Conservation (phyloP, 2,329 filamentous ascomycete species). For the Botrytis pseudocinerea region DNA sequence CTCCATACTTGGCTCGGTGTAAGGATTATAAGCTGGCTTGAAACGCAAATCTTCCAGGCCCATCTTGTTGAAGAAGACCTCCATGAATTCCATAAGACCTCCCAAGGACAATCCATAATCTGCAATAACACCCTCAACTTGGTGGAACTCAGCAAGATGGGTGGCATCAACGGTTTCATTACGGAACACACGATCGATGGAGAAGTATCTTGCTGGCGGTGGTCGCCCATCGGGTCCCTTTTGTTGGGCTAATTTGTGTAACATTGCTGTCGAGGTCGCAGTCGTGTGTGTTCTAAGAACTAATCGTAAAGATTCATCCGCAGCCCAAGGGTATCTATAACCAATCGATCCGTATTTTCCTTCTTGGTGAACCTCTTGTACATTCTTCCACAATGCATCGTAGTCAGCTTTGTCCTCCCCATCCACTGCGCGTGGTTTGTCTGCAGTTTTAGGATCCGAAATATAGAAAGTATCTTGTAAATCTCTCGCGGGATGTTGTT, state of each 20-base stretch:
- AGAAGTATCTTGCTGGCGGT: slow-evolving; percentile 87
- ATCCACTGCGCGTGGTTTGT: slow-evolving; percentile 60
- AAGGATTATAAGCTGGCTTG: slow-evolving; percentile 96
- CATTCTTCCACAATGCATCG: slow-evolving; percentile 83
- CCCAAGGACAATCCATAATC: slow-evolving; percentile 92
- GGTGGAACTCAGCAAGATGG: slow-evolving; percentile 96
- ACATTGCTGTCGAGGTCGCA: slow-evolving; percentile 83
- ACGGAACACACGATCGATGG: slow-evolving; percentile 95
- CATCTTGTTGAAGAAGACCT: slow-evolving; percentile 96
- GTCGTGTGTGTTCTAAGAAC: slow-evolving; percentile 97
- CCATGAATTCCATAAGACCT: slow-evolving; percentile 91
- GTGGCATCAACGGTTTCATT: slow-evolving; percentile 98
- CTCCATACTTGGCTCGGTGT: slow-evolving; percentile 96
- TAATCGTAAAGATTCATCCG: slow-evolving; percentile 80
- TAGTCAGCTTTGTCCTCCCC: slow-evolving; percentile 66
- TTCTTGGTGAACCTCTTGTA: slow-evolving; percentile 81
- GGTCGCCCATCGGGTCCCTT: slow-evolving; percentile 70
- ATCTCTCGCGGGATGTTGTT: slow-evolving; percentile 96
- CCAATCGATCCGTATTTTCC: slow-evolving; percentile 95
- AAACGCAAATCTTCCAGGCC: slow-evolving; percentile 84
- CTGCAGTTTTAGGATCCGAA: slow-evolving; percentile 78
- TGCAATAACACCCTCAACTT: slow-evolving; percentile 97
- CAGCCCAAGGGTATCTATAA: slow-evolving; percentile 92
- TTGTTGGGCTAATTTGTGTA: slow-evolving; percentile 82
- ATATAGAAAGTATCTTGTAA: slow-evolving; percentile 99